Base-by-base conservation (phyloP, 495 filamentous ascomycete genomes). In the Melanomma pulvis-pyrius region DNA sequence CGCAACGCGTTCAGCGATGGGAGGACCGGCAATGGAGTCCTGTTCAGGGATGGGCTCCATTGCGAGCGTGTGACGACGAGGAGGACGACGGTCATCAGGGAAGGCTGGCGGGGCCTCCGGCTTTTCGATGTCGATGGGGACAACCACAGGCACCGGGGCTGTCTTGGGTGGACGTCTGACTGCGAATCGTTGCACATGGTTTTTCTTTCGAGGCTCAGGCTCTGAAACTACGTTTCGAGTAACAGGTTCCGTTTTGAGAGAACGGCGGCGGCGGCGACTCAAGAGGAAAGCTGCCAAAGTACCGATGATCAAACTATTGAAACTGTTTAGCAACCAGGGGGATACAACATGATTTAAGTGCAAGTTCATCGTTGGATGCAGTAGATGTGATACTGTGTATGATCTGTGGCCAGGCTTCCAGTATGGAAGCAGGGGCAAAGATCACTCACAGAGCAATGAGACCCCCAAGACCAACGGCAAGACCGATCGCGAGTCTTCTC, bases 41-140 rank as follows among this genome's bases (percentile, higher is more conserved):
- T 36, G 32, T 36, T 36, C 32, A 2, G 52, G 52, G 8, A 56
- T 56, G 1, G 52, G 19, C 22, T 56, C 52, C 52, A 56, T 56
- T 2, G 52, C 22, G 11, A 32, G 13, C 12, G 22, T 56, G 2
- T 19, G 52, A 17, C 24, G 52, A 32, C 52, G 52, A 28, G 32
- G 13, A 6, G 32, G 32, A 36, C 49, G 49, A 5, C 49, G 49
- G 21, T 26, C 49, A 6, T 36, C 32, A 6, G 32, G 32, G 21
- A 52, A 52, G 22, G 8, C 49, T 22, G 49, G 49, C n/a, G 21
- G 49, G 15, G 22, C n/a, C n/a, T 52, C 24, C 24, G 49, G n/a
- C 22, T 21, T 22, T 28, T 52, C 50, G 3, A 30, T 30, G 5
- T 53, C 50, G 21, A 30, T 8, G 6, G 17, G 50, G 21, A 19